phyloP scores from a whole-genome alignment of 306 rosid genomes.

The Rosa chinensis region DNA sequence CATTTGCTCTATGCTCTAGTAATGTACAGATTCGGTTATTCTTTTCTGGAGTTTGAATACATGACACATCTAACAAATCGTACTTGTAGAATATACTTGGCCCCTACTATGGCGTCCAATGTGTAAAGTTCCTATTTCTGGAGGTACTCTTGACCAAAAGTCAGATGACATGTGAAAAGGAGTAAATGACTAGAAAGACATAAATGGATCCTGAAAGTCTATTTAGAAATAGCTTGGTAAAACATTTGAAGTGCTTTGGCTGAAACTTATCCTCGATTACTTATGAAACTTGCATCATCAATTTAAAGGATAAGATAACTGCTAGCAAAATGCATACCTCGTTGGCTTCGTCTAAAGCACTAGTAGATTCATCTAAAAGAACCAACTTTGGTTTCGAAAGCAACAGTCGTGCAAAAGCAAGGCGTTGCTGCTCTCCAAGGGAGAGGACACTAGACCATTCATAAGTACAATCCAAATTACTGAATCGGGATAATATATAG shows the following conservation, averaged over 20 bases:
- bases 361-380: conserved; percentile 88
- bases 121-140: background rate
- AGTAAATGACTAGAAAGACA: background rate
- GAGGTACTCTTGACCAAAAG: background rate
- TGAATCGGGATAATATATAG: conserved; percentile 71
- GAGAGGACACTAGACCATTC: conserved; percentile 99
- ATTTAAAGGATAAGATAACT: conserved; percentile 3
- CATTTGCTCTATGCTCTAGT: background rate
- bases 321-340: conserved; percentile 59
- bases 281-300: conserved; percentile 1
- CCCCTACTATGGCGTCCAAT: background rate
- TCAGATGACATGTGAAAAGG: background rate
- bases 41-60: background rate
- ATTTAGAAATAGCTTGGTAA: background rate
- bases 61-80: background rate
- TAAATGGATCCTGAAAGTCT: conserved; percentile 6
- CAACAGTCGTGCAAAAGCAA: conserved; percentile 88
- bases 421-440: conserved; percentile 97
- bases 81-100: background rate
- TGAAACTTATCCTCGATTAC: background rate
- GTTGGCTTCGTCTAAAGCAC: conserved; percentile 91
- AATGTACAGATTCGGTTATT: background rate
- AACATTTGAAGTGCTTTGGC: background rate
- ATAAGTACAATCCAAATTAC: conserved; percentile 61
- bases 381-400: conserved; percentile 79